Conservation (phyloP, 2,329 filamentous ascomycete genomes). For the Apiospora sp. region DNA sequence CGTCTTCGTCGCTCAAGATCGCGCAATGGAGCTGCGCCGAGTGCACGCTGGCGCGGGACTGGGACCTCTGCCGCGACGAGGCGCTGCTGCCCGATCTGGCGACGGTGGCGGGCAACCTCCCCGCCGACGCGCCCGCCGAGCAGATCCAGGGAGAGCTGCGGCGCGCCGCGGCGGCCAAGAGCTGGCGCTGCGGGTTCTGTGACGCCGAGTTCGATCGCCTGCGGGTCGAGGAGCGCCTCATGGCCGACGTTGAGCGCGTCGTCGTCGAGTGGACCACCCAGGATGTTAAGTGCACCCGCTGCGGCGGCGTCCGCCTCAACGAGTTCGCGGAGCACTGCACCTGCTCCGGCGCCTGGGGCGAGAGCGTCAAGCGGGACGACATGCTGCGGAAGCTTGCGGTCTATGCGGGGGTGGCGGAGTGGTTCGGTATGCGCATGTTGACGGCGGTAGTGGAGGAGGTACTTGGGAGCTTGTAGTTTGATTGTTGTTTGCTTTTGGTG, state of each 20-base stretch:
- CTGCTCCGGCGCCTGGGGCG: constrained; percentile 86
- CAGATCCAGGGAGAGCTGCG: constrained; percentile 32
- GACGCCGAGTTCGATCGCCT: constrained; percentile 78
- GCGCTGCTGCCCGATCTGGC: constrained; percentile 70
- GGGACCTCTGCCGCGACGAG: constrained; percentile 92
- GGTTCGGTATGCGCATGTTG: constrained; percentile 85
- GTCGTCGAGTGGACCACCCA: constrained; percentile 86
- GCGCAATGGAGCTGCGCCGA: constrained; percentile 84
- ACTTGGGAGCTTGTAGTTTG: constrained; percentile 38
- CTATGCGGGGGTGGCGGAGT: constrained; percentile 76
- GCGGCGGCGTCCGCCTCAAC: constrained; percentile 79
- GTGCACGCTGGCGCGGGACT: constrained; percentile 87
- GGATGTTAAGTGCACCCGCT: constrained; percentile 81
- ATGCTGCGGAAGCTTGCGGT: constrained; percentile 72
- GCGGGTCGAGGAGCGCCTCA: constrained; percentile 81
- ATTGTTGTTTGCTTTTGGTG: not conserved
- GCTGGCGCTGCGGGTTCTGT: constrained; percentile 83
- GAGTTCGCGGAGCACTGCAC: constrained; percentile 98
- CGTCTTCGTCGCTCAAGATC: constrained; percentile 77
- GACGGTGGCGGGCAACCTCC: constrained; percentile 31
- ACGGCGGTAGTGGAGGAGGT: constrained; percentile 75
- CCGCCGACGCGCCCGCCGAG: constrained; percentile 26
- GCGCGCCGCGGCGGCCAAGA: constrained; percentile 47
- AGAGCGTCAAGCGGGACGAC: constrained; percentile 72
- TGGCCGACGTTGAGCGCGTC: constrained; percentile 77